Base-by-base conservation (phyloP, 352 stramenopile species). In the Phytophthora palmivora region DNA sequence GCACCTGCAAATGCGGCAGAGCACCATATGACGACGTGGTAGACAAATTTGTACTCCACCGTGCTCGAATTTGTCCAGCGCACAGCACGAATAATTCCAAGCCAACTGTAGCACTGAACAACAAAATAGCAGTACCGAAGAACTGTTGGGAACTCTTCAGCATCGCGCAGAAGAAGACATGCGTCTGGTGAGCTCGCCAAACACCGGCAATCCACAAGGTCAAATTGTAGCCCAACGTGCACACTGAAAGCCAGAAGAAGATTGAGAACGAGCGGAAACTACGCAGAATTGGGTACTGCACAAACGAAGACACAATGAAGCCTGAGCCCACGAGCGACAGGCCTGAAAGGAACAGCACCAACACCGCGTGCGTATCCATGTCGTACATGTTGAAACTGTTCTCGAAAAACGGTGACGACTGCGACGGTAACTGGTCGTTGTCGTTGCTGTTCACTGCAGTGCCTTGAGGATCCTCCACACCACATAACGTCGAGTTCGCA, bases 361-460 rank as follows among this genome's bases (percentile, higher is more conserved):
- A 42, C 28, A 93, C 82, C 15, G 82, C 80, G 65, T 93, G 82
- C 2, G 82, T 79, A 28, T 93, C 81, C 74, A 88, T 87, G 58
- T 84, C 72, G 70, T 84, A 87, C 55, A 92, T 77, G 48, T 88
- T 82, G 42, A 93, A 80, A 43, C 78, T 89, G 58, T 76, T 83
- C 57, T 79, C 78, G 41, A 86, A 78, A 37, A 87, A 78, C 14
- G 75, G 75, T 43, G 72, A 74, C 33, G 53, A 45, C 32, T 54
- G 51, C 32, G 57, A 62, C 1, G 63, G 58, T 41, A 64, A 7
- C 21, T 28, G 24, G 34, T 58, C 64, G 6, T 71, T 47, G 11
- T 71, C 73, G 12, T 64, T 53, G 15, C 39, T 51, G 26, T 56
- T 54, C 34, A 53, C 58, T 2, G 26, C 42, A 43, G 15, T 15